A percentile compares a stretch with the other conserved stretches of the same genome.
Evolutionary conservation across 345 rosid species (phyloP).

Genomic region (Hevea brasiliensis): DNA sequence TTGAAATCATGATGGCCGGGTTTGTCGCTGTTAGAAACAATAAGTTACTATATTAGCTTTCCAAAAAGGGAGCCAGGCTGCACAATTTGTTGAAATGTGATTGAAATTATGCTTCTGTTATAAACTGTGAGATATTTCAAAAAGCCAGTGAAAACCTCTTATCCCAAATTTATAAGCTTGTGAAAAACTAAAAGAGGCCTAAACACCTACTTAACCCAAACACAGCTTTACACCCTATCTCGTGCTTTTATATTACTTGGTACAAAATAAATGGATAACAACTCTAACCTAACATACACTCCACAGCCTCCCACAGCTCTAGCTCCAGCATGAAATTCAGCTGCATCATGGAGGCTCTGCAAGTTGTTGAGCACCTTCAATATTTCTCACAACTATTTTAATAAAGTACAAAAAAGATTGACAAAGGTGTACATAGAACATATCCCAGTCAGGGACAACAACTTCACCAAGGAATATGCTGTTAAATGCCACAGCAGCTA

Average conservation of each 20-base stretch:
- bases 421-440: conserved; percentile 47
- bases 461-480: conserved; percentile 63
- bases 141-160: no score
- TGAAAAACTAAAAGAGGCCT: no score
- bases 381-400: neutral
- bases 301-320: conserved; percentile 65
- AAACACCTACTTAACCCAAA: no score
- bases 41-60: no score
- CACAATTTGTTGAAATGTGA: no score
- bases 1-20: conserved; percentile 56
- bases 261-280: neutral
- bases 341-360: conserved; percentile 58
- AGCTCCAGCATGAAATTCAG: conserved; percentile 58
- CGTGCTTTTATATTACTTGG: neutral
- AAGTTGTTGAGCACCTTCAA: conserved; percentile 4
- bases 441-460: conserved; percentile 62
- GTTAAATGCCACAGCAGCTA: conserved; percentile 57
- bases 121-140: no score
- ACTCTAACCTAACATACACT: conserved; percentile 47
- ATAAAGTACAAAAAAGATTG: neutral
- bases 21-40: conserved; percentile 42
- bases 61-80: no score
- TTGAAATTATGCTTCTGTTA: no score
- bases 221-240: no score
- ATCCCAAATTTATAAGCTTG: no score